phyloP scores from a whole-genome alignment of 495 filamentous ascomycete genomes.

The Letharia columbiana region DNA sequence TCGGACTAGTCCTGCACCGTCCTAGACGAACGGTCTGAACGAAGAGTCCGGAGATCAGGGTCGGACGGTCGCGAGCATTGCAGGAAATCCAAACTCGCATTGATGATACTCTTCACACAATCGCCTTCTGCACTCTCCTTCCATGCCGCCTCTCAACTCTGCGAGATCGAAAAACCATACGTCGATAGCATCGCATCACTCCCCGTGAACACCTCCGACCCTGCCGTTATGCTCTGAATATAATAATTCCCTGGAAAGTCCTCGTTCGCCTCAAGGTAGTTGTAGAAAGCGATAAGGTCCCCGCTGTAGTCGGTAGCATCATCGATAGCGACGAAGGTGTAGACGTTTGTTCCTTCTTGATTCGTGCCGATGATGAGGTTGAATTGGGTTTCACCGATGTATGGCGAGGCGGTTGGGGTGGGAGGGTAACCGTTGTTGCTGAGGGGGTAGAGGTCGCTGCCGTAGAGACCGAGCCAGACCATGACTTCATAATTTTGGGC shows the following conservation, averaged over 20 bases:
- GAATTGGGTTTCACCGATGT: slow-evolving; percentile 43
- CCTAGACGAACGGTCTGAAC: too few relatives aligned
- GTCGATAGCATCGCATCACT: slow-evolving; percentile 32
- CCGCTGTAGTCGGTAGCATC: slow-evolving; percentile 44
- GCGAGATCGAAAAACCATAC: slow-evolving; percentile 35
- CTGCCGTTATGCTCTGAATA: slow-evolving; percentile 46
- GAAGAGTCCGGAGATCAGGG: too few relatives aligned
- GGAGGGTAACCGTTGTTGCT: slow-evolving; percentile 41
- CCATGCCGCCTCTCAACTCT: slow-evolving; percentile 29
- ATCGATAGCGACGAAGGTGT: slow-evolving; percentile 50
- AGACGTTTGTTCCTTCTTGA: slow-evolving; percentile 44
- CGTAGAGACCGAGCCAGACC: slow-evolving; percentile 58
- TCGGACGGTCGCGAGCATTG: too few relatives aligned
- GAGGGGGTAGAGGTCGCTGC: slow-evolving; percentile 52
- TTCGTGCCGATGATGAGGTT: slow-evolving; percentile 50
- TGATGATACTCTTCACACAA: neutral
- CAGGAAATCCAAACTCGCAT: neutral
- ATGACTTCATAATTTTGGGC: slow-evolving; percentile 57
- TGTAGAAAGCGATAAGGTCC: slow-evolving; percentile 49
- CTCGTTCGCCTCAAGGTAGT: slow-evolving; percentile 45
- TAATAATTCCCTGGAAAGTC: slow-evolving; percentile 45
- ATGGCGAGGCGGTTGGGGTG: slow-evolving; percentile 43
- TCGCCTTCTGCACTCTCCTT: neutral
- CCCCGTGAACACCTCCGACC: slow-evolving; percentile 49
- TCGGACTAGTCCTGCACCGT: too few relatives aligned